Evolutionary conservation across 805 yeast genomes (phyloP).

Genomic region (Dipodascus geniculatus): DNA sequence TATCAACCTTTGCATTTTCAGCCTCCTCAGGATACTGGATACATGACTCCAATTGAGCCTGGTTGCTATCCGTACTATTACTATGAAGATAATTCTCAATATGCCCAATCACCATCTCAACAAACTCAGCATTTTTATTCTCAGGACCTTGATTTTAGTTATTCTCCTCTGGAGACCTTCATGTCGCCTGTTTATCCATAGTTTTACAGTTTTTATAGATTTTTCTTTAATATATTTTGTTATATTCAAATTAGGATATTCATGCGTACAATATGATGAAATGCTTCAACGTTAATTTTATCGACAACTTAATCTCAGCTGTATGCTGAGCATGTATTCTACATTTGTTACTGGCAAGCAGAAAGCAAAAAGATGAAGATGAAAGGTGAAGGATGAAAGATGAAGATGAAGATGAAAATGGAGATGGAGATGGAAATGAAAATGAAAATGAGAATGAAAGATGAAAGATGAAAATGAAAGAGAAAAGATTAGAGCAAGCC

Average conservation of each 20-base stretch:
- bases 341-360: not conserved
- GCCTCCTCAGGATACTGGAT: conserved; percentile 1
- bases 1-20: not conserved
- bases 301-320: not conserved
- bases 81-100: not conserved
- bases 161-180: not conserved
- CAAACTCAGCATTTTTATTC: not conserved
- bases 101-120: not conserved
- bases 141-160: not conserved
- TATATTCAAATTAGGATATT: not conserved
- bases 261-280: too few species aligned
- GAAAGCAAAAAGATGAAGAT: too few species aligned
- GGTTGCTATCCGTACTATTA: not conserved
- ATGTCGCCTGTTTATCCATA: not conserved
- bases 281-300: not conserved
- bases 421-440: too few species aligned
- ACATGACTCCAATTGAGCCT: not conserved
- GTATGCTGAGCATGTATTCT: not conserved
- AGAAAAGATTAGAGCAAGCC: too few species aligned
- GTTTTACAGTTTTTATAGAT: too few species aligned
- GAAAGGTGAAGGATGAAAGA: too few species aligned
- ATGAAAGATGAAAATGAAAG: too few species aligned
- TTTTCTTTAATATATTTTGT: not conserved
- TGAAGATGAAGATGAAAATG: too few species aligned
- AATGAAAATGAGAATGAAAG: too few species aligned